Evolutionary conservation across 2,329 filamentous ascomycete genomes (phyloP), one percentile per base, ranked within the genome.

Genomic region (Cladosporium sp.): DNA sequence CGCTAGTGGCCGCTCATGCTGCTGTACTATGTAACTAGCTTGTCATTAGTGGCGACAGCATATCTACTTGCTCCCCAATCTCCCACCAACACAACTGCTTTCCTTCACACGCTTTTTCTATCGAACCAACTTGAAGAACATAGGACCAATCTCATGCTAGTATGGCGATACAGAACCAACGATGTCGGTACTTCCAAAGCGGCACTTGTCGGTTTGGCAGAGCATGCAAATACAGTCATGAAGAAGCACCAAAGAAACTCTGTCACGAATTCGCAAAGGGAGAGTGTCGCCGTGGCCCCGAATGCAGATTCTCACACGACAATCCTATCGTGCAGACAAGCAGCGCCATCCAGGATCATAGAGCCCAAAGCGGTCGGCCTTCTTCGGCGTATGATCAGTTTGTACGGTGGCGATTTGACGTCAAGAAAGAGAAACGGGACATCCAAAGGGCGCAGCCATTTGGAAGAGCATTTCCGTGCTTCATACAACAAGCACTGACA

Each of bases 401-500:
- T 30, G 29, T 49, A 18, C 18, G 37, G 22, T 59, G 54, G 50
- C 54, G 57, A 9, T 52, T 42, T 36, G 41, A 58, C 29, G 54
- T 59, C 27, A 54, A 56, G 19, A 36, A 34, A 5, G 40, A 50
- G 20, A 30, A 30, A 22, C n/a, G 11, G 9, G 38, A 45, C 17
- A 20, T 44, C 18, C 13, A 22, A 22, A 32, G 29, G 12, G 40
- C 24, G 7, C 45, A 40, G 27, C 51, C 54, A 12, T 48, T 58
- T n/a, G 56, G 52, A 3, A 17, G n/a, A 8, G 29, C n/a, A 7
- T 43, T 56, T 17, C 4, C 51, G 1, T 20, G 37, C 3, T 64
- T 64, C 48, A 56, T 59, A 15, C 29, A 54, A 27, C 22, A 57
- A 18, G 59, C 60, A 3, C 51, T 56, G 15, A 47, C 47, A 4